phyloP scores from a whole-genome alignment of 176 grass and related monocot genomes.

The Tillandsia fasciculata region DNA sequence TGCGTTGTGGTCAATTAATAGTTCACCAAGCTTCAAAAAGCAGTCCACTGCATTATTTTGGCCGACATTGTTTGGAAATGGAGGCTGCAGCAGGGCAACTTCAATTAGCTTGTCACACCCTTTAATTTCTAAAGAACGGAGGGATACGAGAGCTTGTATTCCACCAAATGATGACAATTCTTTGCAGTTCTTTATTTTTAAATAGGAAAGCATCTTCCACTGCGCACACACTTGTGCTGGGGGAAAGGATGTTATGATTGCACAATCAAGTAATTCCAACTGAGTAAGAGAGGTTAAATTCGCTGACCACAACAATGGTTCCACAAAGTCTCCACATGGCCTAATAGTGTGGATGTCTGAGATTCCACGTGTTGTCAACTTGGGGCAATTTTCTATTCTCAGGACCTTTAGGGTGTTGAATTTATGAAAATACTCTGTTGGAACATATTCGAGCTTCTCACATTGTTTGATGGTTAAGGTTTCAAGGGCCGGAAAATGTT shows the following conservation, averaged over 20 bases:
- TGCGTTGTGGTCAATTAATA: background rate
- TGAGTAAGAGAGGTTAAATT: background rate
- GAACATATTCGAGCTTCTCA: background rate
- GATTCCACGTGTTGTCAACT: background rate
- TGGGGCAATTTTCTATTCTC: background rate
- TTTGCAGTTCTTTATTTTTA: background rate
- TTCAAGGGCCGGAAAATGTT: background rate
- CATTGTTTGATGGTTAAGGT: background rate
- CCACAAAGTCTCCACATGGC: background rate
- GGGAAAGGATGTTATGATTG: background rate
- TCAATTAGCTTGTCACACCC: background rate
- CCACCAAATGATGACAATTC: slow-evolving; percentile 1
- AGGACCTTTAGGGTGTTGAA: background rate
- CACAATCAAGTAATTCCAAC: background rate
- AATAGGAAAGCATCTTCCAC: background rate
- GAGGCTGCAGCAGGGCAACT: background rate
- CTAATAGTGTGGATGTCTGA: background rate
- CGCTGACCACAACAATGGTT: background rate
- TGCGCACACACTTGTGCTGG: background rate
- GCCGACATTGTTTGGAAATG: background rate
- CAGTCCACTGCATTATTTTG: background rate
- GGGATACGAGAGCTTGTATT: background rate
- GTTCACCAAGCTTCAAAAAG: too few species aligned
- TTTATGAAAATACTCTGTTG: background rate
- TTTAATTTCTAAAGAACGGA: background rate